Evolutionary conservation across 2,329 filamentous ascomycete genomes (phyloP).

Genomic region (Leptographium lundbergii): DNA sequence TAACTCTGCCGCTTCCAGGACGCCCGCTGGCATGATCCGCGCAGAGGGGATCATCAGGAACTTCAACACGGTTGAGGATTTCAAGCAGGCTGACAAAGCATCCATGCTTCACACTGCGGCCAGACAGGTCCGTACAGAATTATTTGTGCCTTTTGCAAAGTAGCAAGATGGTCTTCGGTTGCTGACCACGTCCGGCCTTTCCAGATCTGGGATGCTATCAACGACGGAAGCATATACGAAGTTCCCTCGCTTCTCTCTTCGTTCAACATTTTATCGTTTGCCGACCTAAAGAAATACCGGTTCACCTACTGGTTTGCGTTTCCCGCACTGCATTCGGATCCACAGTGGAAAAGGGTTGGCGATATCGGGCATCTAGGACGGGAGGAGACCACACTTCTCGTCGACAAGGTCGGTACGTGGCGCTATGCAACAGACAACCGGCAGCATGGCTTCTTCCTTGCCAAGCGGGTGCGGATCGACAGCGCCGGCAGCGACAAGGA

Average conservation of each 20-base stretch:
- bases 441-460: slow-evolving; percentile 94
- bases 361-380: slow-evolving; percentile 43
- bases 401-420: slow-evolving; percentile 80
- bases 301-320: slow-evolving; percentile 99
- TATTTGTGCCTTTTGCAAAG: neutral
- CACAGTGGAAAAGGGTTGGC: slow-evolving; percentile 58
- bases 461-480: slow-evolving; percentile 50
- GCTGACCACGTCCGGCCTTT: neutral
- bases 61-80: slow-evolving; percentile 90
- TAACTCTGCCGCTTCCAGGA: slow-evolving; percentile 26
- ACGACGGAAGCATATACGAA: slow-evolving; percentile 91
- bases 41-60: slow-evolving; percentile 93
- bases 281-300: slow-evolving; percentile 92
- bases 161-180: neutral
- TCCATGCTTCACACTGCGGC: slow-evolving; percentile 69
- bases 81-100: slow-evolving; percentile 69
- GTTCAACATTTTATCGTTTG: slow-evolving; percentile 82
- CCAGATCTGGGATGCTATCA: slow-evolving; percentile 96
- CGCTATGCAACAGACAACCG: slow-evolving; percentile 66
- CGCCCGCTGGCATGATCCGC: slow-evolving; percentile 51
- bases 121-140: slow-evolving; percentile 44
- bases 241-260: slow-evolving; percentile 83
- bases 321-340: slow-evolving; percentile 81
- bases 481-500: slow-evolving; percentile 17
- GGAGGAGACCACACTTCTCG: slow-evolving; percentile 64